A percentile compares a stretch with the other conserved stretches of the same genome.
These are phyloP conservation scores for Digitaria exilis DNA, from an alignment of 202 grass and related monocot genomes.

Conservation along the genomic window DNA sequence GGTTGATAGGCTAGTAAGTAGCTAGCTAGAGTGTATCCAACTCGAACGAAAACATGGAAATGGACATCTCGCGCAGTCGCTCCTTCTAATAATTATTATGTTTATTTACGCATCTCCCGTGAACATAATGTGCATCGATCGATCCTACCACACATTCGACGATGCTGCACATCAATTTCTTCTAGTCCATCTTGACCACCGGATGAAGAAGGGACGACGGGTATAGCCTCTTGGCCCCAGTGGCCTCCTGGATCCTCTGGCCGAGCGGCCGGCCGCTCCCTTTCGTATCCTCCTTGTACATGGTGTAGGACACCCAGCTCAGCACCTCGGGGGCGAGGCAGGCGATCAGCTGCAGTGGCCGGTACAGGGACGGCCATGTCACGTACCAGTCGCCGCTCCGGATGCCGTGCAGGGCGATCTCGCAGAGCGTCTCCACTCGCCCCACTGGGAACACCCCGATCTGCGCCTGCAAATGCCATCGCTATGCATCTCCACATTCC, in stretches of 20 bases:
- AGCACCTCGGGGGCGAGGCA: conserved; percentile 56
- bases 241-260: conserved; percentile 51
- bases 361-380: conserved; percentile 66
- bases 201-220: conserved; percentile 43
- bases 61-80: too few relatives aligned
- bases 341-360: conserved; percentile 41
- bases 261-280: not conserved
- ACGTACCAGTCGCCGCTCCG: conserved; percentile 53
- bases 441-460: conserved; percentile 56
- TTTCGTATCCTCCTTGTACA: conserved; percentile 11
- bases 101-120: not conserved
- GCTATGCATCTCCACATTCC: too few relatives aligned
- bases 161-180: not conserved
- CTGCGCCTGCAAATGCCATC: conserved; percentile 41
- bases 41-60: too few relatives aligned
- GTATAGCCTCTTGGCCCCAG: conserved; percentile 46
- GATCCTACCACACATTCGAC: not conserved
- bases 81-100: not conserved
- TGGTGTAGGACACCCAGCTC: not conserved
- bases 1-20: too few relatives aligned
- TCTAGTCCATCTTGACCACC: conserved; percentile 35
- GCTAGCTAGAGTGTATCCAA: too few relatives aligned
- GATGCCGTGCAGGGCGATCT: conserved; percentile 42
- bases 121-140: not conserved
- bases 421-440: conserved; percentile 35